Base-by-base conservation (phyloP, 78 protist genomes). In the Dictyostelium purpureum region DNA sequence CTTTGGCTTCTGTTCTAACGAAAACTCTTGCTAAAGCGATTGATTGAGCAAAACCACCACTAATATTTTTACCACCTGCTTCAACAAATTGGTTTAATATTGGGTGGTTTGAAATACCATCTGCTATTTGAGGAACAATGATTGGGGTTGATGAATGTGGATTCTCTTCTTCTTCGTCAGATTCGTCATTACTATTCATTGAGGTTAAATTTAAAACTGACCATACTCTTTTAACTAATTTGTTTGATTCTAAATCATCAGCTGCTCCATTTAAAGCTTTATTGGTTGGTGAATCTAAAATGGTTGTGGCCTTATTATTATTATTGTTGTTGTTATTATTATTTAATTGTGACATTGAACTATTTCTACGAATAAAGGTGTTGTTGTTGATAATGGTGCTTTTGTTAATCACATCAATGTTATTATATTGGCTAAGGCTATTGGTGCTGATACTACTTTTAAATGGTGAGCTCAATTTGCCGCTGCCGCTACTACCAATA, bases 161-260 rank as follows among this genome's bases (percentile, higher is more conserved):
- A 38, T 38, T 26, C 11, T 71, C 78, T 45, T 28, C 59, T 10
- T 67, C 76, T 38, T 67, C 76, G 12, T 70, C 77, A 28, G 33
- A 24, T 24, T 73, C 81, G 19, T 75, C 66, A n/a, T 51, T 66
- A 9, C 33, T 38, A n/a, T 43, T 42, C 70, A 88, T 88, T 3
- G 59, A 33, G n/a, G 88, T 78, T 12, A 88, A 59, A 49, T 88
- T 78, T 1, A 79, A 37, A 9, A 78, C 88, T 54, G 88, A 88
- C 88, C 94, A 79, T 19, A 88, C 94, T 42, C 88, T 43, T 37
- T 88, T 56, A 7, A 88, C 89, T 56, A 79, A 49, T 63, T 88
- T 88, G 35, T 56, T 74, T 2, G 88, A 79, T 52, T 79, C 88
- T 12, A 51, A 26, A 6, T 76, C 82, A 31, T 88, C 89, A 21